Evolutionary conservation across 768 basidiomycete genomes (phyloP).

Genomic region (Boletus pseudopeckii): DNA sequence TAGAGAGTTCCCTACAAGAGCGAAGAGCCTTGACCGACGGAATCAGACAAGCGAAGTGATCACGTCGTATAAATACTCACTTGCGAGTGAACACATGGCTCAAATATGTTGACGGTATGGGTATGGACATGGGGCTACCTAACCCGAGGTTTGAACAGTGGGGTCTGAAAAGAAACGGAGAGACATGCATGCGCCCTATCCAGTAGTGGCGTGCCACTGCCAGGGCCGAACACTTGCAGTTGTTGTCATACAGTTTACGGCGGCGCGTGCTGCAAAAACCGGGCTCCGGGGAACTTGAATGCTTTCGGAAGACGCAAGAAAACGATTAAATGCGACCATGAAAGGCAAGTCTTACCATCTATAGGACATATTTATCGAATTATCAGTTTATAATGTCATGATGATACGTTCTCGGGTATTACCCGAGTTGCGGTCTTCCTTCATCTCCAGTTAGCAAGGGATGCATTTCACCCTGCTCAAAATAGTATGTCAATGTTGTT

Average conservation of each 20-base stretch:
- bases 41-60: background rate
- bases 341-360: background rate
- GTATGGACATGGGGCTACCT: slow-evolving; percentile 8
- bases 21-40: background rate
- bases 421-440: too few relatives aligned
- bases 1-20: slow-evolving; percentile 19
- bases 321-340: background rate
- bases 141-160: background rate
- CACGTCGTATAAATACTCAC: slow-evolving; percentile 3
- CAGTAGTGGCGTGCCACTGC: too few relatives aligned
- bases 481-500: too few relatives aligned
- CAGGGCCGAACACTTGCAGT: background rate
- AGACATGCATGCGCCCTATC: background rate
- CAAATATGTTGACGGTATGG: background rate
- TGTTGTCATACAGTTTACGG: background rate
- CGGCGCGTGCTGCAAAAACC: background rate
- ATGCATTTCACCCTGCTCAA: too few relatives aligned
- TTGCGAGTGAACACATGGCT: slow-evolving; percentile 16
- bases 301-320: too few relatives aligned
- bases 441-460: too few relatives aligned
- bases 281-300: background rate
- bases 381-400: too few relatives aligned
- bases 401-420: too few relatives aligned
- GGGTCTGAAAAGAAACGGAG: background rate
- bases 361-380: background rate